Conservation (phyloP, 768 basidiomycete species). For the Cytidiella melzeri region DNA sequence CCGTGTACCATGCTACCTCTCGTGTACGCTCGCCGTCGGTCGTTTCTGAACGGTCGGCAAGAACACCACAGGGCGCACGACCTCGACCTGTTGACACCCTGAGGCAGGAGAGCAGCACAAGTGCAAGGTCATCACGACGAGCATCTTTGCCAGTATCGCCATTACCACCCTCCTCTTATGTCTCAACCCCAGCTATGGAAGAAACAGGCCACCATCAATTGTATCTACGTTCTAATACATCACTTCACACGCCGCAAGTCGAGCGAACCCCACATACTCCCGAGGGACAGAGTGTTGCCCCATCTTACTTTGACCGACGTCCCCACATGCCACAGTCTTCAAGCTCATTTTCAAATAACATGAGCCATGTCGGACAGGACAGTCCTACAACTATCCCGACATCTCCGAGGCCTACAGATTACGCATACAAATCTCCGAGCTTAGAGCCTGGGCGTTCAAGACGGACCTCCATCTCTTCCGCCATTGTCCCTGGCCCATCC, state of each 20-base stretch:
- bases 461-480: conserved; percentile 5
- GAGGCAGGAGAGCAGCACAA: conserved; percentile 6
- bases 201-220: neutral
- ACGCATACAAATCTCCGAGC: neutral
- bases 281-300: conserved; percentile 4
- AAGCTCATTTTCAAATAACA: no score
- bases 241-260: neutral
- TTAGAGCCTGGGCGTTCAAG: neutral
- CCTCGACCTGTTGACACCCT: conserved; percentile 4
- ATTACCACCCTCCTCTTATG: neutral
- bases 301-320: conserved; percentile 5
- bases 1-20: neutral
- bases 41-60: conserved; percentile 7
- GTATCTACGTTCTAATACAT: conserved; percentile 1
- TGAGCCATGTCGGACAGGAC: no score
- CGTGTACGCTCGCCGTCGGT: conserved; percentile 5
- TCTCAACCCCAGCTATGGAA: neutral
- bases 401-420: neutral
- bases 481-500: neutral
- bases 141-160: conserved; percentile 3
- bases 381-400: neutral
- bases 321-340: neutral
- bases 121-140: neutral
- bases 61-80: conserved; percentile 6
- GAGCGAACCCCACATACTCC: neutral